These are phyloP conservation scores for Penicillium desertorum DNA, from an alignment of 495 filamentous ascomycete species.

Conservation along the genomic window DNA sequence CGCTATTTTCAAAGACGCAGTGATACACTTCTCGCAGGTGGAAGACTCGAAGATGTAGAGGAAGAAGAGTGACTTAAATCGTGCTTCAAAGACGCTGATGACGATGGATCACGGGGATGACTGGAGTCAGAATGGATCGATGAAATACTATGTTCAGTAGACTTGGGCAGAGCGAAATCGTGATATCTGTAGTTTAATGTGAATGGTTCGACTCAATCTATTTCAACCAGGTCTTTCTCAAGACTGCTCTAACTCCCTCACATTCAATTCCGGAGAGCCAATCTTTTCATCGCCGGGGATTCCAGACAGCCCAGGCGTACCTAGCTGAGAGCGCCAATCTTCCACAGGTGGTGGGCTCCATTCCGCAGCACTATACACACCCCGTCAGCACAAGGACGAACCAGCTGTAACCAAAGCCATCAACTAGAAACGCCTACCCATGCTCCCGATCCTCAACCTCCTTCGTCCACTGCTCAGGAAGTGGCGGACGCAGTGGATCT, in stretches of 20 bases:
- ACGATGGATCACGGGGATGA: not conserved
- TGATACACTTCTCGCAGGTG: not conserved
- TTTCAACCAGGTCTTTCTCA: not conserved
- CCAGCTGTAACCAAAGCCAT: not conserved
- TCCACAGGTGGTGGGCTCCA: not conserved
- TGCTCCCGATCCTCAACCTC: not conserved
- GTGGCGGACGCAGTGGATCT: conserved; percentile 2
- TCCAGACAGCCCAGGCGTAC: not conserved
- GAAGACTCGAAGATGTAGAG: not conserved
- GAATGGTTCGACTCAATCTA: not conserved
- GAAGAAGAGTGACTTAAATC: not conserved
- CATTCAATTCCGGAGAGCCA: not conserved
- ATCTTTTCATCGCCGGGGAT: not conserved
- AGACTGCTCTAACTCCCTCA: not conserved
- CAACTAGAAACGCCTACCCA: not conserved
- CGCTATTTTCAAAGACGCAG: not conserved
- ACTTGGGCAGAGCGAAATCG: not conserved
- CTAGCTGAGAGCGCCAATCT: not conserved
- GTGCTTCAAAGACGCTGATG: not conserved
- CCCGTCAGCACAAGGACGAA: not conserved
- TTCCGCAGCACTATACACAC: not conserved
- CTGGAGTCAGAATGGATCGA: not conserved
- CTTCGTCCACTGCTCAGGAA: conserved; percentile 7
- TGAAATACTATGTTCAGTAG: conserved; percentile 1
- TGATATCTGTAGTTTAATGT: not conserved